Conservation (phyloP, 2,329 filamentous ascomycete species). For the Trichophyton verrucosum region DNA sequence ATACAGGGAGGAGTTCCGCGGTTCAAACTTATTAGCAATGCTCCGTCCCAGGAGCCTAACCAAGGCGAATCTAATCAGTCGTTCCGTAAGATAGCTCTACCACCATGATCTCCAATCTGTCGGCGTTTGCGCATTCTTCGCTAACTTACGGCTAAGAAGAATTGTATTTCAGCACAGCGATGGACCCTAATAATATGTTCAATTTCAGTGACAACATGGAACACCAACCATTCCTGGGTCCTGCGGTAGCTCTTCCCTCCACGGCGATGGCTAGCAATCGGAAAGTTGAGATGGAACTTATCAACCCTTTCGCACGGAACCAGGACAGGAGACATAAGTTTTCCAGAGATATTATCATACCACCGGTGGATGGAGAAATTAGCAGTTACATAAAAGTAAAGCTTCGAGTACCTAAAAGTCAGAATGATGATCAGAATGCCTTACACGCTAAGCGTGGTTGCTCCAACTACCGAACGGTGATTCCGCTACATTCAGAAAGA, state of each 20-base stretch:
- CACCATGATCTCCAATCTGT: background rate
- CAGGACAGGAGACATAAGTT: background rate
- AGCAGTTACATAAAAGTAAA: slow-evolving; percentile 11
- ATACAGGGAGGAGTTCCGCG: background rate
- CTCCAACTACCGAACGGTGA: background rate
- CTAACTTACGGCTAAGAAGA: background rate
- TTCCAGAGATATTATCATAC: background rate
- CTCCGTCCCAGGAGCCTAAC: background rate
- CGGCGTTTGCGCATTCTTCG: background rate
- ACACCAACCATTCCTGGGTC: background rate
- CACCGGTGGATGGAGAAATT: background rate
- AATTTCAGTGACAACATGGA: background rate
- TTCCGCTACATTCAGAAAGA: background rate
- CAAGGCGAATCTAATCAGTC: background rate
- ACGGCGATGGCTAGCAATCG: background rate
- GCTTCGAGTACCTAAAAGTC: background rate
- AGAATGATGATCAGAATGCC: background rate
- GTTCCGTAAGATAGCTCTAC: background rate
- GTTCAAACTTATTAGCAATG: background rate
- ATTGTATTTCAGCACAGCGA: background rate
- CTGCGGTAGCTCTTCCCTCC: background rate
- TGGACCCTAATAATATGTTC: background rate
- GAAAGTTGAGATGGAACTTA: background rate
- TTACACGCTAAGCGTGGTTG: background rate
- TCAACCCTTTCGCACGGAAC: slow-evolving; percentile 2